phyloP scores from a whole-genome alignment of 306 rosid genomes.

The Acacia melanoxylon region DNA sequence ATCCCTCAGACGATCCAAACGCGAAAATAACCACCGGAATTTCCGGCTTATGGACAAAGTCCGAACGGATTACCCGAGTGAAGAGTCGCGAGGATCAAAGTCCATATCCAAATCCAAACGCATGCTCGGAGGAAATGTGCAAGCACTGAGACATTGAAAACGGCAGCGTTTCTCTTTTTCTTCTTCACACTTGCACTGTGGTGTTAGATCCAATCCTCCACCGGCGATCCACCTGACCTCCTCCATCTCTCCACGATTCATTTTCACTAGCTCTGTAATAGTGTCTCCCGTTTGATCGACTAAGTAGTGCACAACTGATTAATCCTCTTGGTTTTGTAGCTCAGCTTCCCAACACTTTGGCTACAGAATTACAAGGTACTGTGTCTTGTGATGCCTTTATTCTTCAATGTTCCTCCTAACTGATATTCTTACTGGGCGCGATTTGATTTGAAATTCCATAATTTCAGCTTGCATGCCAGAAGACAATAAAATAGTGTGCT shows the following conservation, averaged over 20 bases:
- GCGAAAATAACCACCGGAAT: not conserved
- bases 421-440: not conserved
- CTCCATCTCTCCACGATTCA: constrained; percentile 15
- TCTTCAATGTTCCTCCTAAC: constrained; percentile 5
- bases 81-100: constrained; percentile 25
- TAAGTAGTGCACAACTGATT: not conserved
- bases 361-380: constrained; percentile 28
- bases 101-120: not conserved
- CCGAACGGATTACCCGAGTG: constrained; percentile 3
- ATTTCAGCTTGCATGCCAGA: not conserved
- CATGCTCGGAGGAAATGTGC: constrained; percentile 10
- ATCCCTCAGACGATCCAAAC: not conserved
- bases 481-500: not conserved
- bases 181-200: constrained; percentile 19
- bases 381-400: constrained; percentile 18
- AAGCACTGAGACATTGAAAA: constrained; percentile 23
- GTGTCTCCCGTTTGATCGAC: constrained; percentile 23
- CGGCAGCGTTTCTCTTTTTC: constrained; percentile 41
- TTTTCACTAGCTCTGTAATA: not conserved
- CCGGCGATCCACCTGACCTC: constrained; percentile 54
- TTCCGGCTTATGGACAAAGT: not conserved
- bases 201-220: constrained; percentile 44
- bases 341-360: constrained; percentile 2
- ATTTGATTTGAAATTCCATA: constrained; percentile 14
- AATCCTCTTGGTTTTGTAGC: constrained; percentile 15